Conservation (phyloP, 768 basidiomycete species). For the Kwoniella sp. region DNA sequence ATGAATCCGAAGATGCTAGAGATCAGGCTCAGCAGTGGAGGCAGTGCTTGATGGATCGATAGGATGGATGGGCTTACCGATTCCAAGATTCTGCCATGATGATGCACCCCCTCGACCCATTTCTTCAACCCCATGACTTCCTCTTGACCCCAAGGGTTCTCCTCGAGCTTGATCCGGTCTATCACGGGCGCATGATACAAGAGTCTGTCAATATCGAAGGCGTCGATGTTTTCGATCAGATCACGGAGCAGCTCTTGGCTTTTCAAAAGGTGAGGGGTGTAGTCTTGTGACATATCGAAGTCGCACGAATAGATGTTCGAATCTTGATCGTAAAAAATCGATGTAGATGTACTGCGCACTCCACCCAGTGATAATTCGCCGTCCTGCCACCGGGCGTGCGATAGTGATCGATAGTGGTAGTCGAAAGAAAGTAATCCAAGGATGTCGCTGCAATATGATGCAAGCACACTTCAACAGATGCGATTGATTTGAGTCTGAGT, state of each 20-base stretch:
- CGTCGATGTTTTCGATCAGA: conserved; percentile 7
- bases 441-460: no score
- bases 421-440: no score
- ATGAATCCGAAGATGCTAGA: conserved; percentile 1
- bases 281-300: conserved; percentile 14
- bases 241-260: not conserved
- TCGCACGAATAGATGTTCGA: not conserved
- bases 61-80: conserved; percentile 10
- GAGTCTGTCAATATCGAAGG: conserved; percentile 11
- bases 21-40: no score
- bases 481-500: not conserved
- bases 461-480: not conserved
- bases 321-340: no score
- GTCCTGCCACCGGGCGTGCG: no score
- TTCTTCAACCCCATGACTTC: conserved; percentile 29
- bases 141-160: conserved; percentile 22
- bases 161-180: conserved; percentile 19
- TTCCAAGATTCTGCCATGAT: conserved; percentile 16
- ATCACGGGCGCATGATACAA: conserved; percentile 24
- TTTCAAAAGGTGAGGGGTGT: conserved; percentile 4
- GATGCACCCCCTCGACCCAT: conserved; percentile 21
- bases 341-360: no score
- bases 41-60: not conserved
- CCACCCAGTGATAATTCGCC: no score
- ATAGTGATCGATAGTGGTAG: no score